A percentile compares a stretch with the other conserved stretches of the same genome.
Evolutionary conservation across 768 basidiomycete species (phyloP).

Genomic region (Podaxis sp.): DNA sequence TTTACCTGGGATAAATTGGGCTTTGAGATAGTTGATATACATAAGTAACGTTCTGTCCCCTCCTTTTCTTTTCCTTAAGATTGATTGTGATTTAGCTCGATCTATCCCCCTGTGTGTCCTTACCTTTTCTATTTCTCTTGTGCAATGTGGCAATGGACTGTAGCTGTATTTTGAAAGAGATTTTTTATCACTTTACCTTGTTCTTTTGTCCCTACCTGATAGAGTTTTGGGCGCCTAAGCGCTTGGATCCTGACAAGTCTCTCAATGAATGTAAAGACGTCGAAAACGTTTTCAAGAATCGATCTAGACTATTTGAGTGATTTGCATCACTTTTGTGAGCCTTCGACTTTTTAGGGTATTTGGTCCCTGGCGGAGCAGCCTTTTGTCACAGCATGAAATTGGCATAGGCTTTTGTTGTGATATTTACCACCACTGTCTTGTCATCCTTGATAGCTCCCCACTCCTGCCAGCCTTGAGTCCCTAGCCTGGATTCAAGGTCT

Average conservation of each 20-base stretch:
- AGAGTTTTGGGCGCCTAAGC: slow-evolving; percentile 16
- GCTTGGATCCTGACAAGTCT: not conserved
- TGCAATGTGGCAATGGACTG: slow-evolving; percentile 15
- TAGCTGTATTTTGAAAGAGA: slow-evolving; percentile 16
- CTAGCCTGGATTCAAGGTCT: not conserved
- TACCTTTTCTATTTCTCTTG: slow-evolving; percentile 6
- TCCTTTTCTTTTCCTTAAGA: slow-evolving; percentile 1
- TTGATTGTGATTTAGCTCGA: slow-evolving; percentile 8
- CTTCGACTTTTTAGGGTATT: slow-evolving; percentile 7
- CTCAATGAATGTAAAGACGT: not conserved
- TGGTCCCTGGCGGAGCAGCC: slow-evolving; percentile 5
- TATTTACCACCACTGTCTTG: not conserved
- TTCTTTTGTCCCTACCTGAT: slow-evolving; percentile 8
- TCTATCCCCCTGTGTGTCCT: not conserved
- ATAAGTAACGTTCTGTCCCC: slow-evolving; percentile 10
- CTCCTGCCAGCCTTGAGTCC: not conserved
- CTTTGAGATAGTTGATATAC: slow-evolving; percentile 11
- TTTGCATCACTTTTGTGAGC: not conserved
- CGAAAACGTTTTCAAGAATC: not conserved
- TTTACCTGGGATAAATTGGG: slow-evolving; percentile 16
- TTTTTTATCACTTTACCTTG: slow-evolving; percentile 1
- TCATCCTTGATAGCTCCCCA: not conserved
- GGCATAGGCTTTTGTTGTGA: not conserved
- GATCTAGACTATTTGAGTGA: not conserved
- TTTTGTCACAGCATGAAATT: not conserved